Conservation (phyloP, 441 rosid genomes). For the Syzygium syzygioides region DNA sequence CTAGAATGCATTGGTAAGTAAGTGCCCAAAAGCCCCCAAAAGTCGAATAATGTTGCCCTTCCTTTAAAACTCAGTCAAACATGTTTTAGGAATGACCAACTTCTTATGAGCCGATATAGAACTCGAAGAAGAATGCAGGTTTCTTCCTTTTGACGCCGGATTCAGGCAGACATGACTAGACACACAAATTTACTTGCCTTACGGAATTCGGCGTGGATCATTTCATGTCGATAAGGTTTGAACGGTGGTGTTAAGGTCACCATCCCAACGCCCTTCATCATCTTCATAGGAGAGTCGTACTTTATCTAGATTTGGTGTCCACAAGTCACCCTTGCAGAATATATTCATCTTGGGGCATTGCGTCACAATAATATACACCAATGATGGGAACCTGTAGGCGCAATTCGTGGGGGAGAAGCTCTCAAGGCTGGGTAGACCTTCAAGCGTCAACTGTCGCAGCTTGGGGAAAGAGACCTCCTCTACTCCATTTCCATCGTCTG, state of each 20-base stretch:
- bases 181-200: rapidly evolving
- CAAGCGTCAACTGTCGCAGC: no score
- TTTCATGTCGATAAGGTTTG: neutral
- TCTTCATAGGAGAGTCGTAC: neutral
- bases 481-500: no score
- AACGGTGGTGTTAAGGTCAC: neutral
- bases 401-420: no score
- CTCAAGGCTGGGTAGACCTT: no score
- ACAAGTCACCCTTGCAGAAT: neutral
- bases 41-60: rapidly evolving
- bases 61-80: neutral
- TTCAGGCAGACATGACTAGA: neutral
- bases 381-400: no score
- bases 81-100: rapidly evolving
- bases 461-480: no score
- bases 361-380: rapidly evolving
- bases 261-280: neutral
- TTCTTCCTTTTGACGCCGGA: neutral
- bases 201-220: rapidly evolving
- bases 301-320: neutral
- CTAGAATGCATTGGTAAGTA: neutral
- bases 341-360: neutral
- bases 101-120: neutral
- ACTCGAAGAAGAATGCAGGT: neutral
- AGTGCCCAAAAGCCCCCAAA: rapidly evolving